Conservation (phyloP, 2,329 filamentous ascomycete species). For the Scopulariopsis brevicaulis region DNA sequence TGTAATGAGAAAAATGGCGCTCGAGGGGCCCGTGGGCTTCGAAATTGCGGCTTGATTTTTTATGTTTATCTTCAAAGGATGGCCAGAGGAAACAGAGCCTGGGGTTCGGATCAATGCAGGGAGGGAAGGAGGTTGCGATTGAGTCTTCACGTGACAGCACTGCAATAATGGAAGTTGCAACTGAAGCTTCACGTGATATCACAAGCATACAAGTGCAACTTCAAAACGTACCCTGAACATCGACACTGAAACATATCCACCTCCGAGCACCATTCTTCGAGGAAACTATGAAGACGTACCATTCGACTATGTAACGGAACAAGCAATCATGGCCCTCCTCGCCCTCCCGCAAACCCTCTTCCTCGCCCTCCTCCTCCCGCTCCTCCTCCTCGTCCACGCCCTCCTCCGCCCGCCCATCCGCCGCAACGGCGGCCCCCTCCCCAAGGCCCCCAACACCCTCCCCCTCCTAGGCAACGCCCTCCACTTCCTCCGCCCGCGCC, state of each 20-base stretch:
- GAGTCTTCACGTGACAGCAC: background rate
- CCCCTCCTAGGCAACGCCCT: constrained; percentile 51
- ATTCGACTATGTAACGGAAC: background rate
- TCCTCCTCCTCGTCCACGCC: constrained; percentile 35
- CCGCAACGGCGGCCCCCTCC: constrained; percentile 11
- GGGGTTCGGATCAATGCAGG: background rate
- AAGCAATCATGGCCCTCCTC: constrained; percentile 1
- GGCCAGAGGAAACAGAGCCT: too few species aligned
- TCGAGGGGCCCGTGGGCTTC: too few species aligned
- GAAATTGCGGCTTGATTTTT: too few species aligned
- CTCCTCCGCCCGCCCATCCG: constrained; percentile 33
- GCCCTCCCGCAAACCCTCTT: constrained; percentile 1
- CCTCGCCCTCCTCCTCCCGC: constrained; percentile 8
- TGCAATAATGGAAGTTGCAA: too few species aligned
- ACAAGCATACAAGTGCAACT: background rate
- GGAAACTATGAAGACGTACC: background rate
- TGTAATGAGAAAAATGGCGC: too few species aligned
- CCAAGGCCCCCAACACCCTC: constrained; percentile 30
- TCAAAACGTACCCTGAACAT: background rate
- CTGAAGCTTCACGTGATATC: background rate
- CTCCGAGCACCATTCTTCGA: background rate
- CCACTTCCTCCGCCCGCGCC: constrained; percentile 45
- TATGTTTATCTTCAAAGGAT: too few species aligned
- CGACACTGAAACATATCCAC: background rate
- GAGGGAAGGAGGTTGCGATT: background rate